These are phyloP conservation scores for Candida ponderosae DNA, from an alignment of 805 yeast species.

Conservation along the genomic window DNA sequence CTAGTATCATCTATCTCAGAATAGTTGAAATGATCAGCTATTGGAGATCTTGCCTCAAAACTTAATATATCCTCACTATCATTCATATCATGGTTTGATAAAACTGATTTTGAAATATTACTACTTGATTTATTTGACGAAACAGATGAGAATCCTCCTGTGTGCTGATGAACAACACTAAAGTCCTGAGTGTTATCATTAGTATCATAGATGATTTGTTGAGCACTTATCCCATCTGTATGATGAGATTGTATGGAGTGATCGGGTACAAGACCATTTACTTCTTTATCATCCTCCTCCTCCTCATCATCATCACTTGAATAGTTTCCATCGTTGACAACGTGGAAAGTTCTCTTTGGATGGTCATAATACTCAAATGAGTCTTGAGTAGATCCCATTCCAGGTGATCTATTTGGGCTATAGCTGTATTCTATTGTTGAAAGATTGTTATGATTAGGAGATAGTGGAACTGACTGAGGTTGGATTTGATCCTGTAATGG, in stretches of 20 bases:
- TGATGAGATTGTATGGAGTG: not conserved
- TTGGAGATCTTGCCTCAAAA: slow-evolving; percentile 28
- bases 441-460: too few relatives aligned
- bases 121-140: too few relatives aligned
- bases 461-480: too few relatives aligned
- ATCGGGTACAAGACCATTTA: too few relatives aligned
- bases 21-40: slow-evolving; percentile 18
- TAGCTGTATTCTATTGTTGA: too few relatives aligned
- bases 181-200: not conserved
- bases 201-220: too few relatives aligned
- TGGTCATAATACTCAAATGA: slow-evolving; percentile 2
- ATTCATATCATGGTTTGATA: too few relatives aligned
- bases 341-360: slow-evolving; percentile 13
- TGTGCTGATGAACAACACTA: too few relatives aligned
- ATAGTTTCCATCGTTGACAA: slow-evolving; percentile 21
- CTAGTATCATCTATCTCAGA: not conserved
- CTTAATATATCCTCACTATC: slow-evolving; percentile 18
- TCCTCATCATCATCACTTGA: slow-evolving; percentile 8
- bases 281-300: slow-evolving; percentile 5
- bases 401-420: not conserved
- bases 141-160: too few relatives aligned
- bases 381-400: not conserved
- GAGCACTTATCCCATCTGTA: too few relatives aligned
- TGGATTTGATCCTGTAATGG: too few relatives aligned
- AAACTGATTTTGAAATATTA: too few relatives aligned